A percentile compares a stretch with the other conserved stretches of the same genome.
These are phyloP conservation scores for Plasmodium sp. DNA, from an alignment of 169 alveolate species.

Conservation along the genomic window DNA sequence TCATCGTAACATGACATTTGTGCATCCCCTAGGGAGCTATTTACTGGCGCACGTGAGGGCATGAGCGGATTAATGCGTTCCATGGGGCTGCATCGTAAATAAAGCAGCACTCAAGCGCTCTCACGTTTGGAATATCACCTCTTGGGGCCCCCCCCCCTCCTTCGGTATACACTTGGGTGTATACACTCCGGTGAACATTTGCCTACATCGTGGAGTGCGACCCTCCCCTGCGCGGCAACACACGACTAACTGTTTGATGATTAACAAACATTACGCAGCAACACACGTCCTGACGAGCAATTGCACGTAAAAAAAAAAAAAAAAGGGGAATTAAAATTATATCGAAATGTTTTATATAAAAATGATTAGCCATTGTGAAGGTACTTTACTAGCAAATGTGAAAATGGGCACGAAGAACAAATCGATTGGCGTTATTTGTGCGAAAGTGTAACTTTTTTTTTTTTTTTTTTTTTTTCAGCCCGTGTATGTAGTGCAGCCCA, in stretches of 20 bases:
- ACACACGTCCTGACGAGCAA: not conserved
- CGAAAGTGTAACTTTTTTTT: constrained; percentile 1
- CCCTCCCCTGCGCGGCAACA: not conserved
- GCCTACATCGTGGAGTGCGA: not conserved
- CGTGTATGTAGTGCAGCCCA: not conserved
- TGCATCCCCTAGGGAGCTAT: not conserved
- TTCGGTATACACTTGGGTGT: not conserved
- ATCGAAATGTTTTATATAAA: not conserved
- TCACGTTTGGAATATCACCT: not conserved
- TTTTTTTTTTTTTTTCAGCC: not conserved
- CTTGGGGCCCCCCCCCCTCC: not conserved
- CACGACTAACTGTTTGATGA: not conserved
- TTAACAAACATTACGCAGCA: not conserved
- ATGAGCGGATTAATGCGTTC: not conserved
- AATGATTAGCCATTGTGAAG: constrained; percentile 19
- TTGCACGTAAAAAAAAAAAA: not conserved
- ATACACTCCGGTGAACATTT: not conserved
- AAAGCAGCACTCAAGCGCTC: not conserved
- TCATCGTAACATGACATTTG: not conserved
- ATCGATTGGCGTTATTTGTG: not conserved
- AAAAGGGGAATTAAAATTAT: not conserved
- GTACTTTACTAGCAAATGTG: not conserved
- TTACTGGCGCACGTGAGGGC: not conserved
- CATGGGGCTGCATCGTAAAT: not conserved
- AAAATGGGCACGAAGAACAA: constrained; percentile 28